phyloP scores from a whole-genome alignment of 176 grass and related monocot species.

The Guadua angustifolia region DNA sequence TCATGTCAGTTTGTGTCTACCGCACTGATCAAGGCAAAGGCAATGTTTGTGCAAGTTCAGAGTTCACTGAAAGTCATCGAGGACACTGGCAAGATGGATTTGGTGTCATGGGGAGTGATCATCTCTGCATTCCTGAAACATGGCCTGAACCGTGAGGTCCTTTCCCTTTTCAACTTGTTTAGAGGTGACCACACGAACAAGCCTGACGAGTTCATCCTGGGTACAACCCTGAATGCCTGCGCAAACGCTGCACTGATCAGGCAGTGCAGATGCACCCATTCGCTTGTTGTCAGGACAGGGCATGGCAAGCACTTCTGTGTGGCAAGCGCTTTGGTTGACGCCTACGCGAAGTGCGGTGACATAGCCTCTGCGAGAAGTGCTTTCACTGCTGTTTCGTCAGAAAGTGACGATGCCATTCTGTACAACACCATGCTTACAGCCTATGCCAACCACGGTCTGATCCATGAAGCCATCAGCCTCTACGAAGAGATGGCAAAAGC shows the following conservation, averaged over 20 bases:
- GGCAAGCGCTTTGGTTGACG: constrained; percentile 55
- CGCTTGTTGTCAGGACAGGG: constrained; percentile 53
- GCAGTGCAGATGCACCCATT: constrained; percentile 52
- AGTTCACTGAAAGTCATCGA: constrained; percentile 44
- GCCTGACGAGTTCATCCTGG: constrained; percentile 61
- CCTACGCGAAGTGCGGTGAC: constrained; percentile 68
- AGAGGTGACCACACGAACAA: constrained; percentile 27
- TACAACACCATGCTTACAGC: constrained; percentile 72
- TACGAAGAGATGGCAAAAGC: constrained; percentile 46
- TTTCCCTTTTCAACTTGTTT: constrained; percentile 50
- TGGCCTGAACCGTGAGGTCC: constrained; percentile 31
- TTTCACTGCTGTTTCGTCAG: constrained; percentile 37
- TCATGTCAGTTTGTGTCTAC: constrained; percentile 53
- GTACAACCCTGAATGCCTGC: constrained; percentile 48
- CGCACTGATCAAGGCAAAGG: constrained; percentile 57
- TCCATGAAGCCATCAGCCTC: constrained; percentile 43
- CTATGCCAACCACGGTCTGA: constrained; percentile 62
- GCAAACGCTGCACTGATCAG: constrained; percentile 54
- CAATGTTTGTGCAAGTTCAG: constrained; percentile 37
- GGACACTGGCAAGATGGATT: constrained; percentile 40
- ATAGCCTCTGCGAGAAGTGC: constrained; percentile 42
- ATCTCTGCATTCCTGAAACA: constrained; percentile 60
- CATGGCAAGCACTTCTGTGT: constrained; percentile 49
- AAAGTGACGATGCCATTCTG: constrained; percentile 41
- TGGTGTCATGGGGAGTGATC: constrained; percentile 57